These are phyloP conservation scores for Pleurotus tuoliensis DNA, from an alignment of 768 basidiomycete species.

Conservation along the genomic window DNA sequence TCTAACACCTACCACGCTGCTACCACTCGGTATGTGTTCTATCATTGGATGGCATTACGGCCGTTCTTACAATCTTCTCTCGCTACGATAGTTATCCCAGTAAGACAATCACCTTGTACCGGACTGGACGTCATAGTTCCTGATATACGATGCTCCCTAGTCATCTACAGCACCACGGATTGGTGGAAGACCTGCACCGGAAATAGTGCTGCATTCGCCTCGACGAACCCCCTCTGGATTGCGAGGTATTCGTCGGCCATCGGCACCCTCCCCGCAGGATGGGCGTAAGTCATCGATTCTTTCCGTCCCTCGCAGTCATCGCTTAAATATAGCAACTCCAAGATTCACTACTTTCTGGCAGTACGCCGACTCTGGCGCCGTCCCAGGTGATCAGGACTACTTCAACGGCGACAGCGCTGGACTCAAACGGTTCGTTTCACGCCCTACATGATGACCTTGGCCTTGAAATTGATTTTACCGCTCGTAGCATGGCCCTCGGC, in stretches of 20 bases:
- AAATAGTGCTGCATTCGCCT: slow-evolving; percentile 45
- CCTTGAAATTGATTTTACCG: too few relatives aligned
- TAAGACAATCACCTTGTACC: neutral
- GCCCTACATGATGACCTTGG: neutral
- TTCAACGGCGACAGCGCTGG: slow-evolving; percentile 41
- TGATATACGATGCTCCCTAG: slow-evolving; percentile 18
- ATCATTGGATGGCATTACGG: slow-evolving; percentile 4
- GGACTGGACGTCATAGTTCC: neutral
- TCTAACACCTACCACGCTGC: slow-evolving; percentile 50
- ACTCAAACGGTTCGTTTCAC: neutral
- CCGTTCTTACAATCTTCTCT: too few relatives aligned
- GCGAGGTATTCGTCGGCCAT: slow-evolving; percentile 46
- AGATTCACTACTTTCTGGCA: slow-evolving; percentile 60
- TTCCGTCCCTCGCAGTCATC: neutral
- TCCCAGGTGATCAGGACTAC: slow-evolving; percentile 54
- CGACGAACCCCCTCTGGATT: slow-evolving; percentile 58
- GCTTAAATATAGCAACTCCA: neutral
- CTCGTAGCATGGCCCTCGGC: neutral
- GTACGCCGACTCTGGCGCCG: slow-evolving; percentile 49
- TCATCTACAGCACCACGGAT: slow-evolving; percentile 60
- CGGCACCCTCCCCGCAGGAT: slow-evolving; percentile 58
- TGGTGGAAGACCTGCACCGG: slow-evolving; percentile 72
- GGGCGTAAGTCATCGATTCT: slow-evolving; percentile 31
- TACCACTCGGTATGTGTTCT: slow-evolving; percentile 38
- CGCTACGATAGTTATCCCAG: neutral